phyloP scores from a whole-genome alignment of 2,329 filamentous ascomycete genomes.

The Pezicula rhizophila region DNA sequence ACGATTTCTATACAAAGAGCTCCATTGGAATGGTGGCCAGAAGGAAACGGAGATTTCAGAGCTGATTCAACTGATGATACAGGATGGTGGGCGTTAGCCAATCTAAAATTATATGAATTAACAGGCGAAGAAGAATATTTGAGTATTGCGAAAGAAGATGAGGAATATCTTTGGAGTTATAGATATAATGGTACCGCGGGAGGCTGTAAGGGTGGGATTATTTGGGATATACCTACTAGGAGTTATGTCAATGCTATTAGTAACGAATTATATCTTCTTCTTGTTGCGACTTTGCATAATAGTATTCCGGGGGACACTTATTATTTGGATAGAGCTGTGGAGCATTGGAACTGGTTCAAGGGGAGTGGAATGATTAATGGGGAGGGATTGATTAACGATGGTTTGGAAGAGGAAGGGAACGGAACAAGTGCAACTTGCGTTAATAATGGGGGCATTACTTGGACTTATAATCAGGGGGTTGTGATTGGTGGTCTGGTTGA shows the following conservation, averaged over 20 bases:
- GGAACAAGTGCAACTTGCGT: conserved; percentile 32
- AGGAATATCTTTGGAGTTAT: background rate
- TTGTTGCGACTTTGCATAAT: conserved; percentile 45
- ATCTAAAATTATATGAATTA: background rate
- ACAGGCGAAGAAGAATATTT: background rate
- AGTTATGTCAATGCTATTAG: conserved; percentile 38
- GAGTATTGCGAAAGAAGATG: conserved; percentile 1
- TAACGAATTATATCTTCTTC: conserved; percentile 46
- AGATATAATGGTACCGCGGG: background rate
- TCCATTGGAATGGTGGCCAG: background rate
- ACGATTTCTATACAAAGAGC: background rate
- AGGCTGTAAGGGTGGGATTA: background rate
- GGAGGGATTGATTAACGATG: conserved; percentile 42
- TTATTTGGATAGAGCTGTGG: conserved; percentile 26
- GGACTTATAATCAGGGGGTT: conserved; percentile 52
- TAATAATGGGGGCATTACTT: conserved; percentile 34
- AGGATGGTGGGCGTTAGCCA: background rate
- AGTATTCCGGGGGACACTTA: conserved; percentile 29
- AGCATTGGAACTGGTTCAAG: conserved; percentile 42
- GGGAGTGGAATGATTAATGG: conserved; percentile 36
- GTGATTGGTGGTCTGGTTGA: conserved; percentile 49
- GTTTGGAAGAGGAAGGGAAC: conserved; percentile 30
- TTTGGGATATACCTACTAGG: background rate
- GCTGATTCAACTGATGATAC: conserved; percentile 1
- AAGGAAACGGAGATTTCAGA: background rate